A percentile compares a stretch with the other conserved stretches of the same genome.
Evolutionary conservation across 495 filamentous ascomycete genomes (phyloP).

Genomic region (Ramalina intermedia): DNA sequence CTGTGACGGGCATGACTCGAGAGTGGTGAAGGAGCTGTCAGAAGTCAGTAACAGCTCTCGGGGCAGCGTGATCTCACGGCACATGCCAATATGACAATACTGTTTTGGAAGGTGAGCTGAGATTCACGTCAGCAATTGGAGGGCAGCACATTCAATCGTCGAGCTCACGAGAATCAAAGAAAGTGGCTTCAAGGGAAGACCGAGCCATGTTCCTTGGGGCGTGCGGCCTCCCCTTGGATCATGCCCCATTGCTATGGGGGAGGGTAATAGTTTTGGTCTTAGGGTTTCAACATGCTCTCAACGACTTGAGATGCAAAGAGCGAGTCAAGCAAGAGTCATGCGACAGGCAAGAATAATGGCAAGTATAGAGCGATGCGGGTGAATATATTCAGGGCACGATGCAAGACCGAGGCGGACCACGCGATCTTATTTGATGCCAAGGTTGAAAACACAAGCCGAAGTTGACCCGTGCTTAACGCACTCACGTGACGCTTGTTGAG

Average conservation of each 20-base stretch:
- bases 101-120: slow-evolving; percentile 70
- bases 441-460: no score
- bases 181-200: slow-evolving; percentile 59
- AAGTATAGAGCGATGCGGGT: no score
- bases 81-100: slow-evolving; percentile 57
- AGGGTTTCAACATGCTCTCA: no score
- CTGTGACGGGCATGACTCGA: slow-evolving; percentile 68
- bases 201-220: slow-evolving; percentile 30
- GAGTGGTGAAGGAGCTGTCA: slow-evolving; percentile 80
- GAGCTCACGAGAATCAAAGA: slow-evolving; percentile 61
- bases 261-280: no score
- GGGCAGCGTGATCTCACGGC: not conserved
- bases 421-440: no score
- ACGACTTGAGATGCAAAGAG: no score
- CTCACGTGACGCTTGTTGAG: no score
- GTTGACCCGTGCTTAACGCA: no score
- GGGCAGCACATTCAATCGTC: not conserved
- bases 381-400: no score
- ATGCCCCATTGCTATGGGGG: not conserved
- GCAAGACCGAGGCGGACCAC: no score
- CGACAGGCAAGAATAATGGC: no score
- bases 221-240: slow-evolving; percentile 5
- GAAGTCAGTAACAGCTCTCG: slow-evolving; percentile 3
- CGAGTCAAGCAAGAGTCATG: no score
- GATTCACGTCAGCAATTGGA: slow-evolving; percentile 16